A percentile compares a stretch with the other conserved stretches of the same genome.
Evolutionary conservation across 2,329 filamentous ascomycete genomes (phyloP).

Genomic region (Talaromyces atroroseus): DNA sequence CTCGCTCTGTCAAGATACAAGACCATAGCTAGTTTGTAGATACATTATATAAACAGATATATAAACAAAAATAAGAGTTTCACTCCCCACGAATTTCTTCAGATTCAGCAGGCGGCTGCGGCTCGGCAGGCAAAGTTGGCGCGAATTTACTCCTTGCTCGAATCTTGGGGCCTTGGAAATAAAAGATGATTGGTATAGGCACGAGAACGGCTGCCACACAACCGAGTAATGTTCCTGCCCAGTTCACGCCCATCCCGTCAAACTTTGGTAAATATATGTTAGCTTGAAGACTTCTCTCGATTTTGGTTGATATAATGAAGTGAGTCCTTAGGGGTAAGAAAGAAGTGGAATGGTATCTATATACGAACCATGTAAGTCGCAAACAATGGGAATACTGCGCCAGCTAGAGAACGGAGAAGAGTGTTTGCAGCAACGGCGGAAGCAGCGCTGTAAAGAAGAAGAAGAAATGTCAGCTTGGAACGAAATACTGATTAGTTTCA

Average conservation of each 20-base stretch:
- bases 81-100: slow-evolving; percentile 1
- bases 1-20: no score
- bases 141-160: slow-evolving; percentile 33
- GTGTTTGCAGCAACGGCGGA: slow-evolving; percentile 48
- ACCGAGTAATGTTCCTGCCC: slow-evolving; percentile 33
- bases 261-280: slow-evolving; percentile 8
- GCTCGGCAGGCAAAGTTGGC: slow-evolving; percentile 19
- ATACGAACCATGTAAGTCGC: slow-evolving; percentile 24
- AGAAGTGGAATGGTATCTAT: background rate
- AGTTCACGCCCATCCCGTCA: slow-evolving; percentile 26
- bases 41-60: background rate
- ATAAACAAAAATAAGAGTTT: background rate
- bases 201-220: slow-evolving; percentile 30
- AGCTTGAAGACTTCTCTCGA: background rate
- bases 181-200: slow-evolving; percentile 36
- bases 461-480: background rate
- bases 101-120: background rate
- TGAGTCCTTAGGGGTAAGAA: background rate
- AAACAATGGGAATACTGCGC: slow-evolving; percentile 36
- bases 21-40: no score
- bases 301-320: background rate
- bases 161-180: slow-evolving; percentile 26
- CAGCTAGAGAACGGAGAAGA: slow-evolving; percentile 40
- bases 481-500: background rate
- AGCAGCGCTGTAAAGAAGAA: slow-evolving; percentile 39